Evolutionary conservation across 495 filamentous ascomycete species (phyloP).

Genomic region (Aspergillus sclerotiicarbonarius): DNA sequence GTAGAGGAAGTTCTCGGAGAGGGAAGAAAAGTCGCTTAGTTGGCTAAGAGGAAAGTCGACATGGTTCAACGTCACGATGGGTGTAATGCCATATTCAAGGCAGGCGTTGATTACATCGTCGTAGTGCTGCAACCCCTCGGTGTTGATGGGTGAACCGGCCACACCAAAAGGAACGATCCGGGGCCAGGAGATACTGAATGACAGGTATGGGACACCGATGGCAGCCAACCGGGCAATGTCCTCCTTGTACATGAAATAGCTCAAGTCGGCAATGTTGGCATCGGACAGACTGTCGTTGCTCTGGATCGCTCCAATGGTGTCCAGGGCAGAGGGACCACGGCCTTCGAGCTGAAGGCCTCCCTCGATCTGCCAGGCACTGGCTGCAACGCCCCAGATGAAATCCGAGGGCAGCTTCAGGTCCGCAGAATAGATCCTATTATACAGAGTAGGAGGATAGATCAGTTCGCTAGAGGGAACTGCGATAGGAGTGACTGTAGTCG

Average conservation of each 20-base stretch:
- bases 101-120: constrained; percentile 45
- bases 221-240: constrained; percentile 47
- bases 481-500: constrained; percentile 34
- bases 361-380: constrained; percentile 50
- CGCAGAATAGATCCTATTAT: constrained; percentile 27
- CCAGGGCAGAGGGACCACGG: constrained; percentile 35
- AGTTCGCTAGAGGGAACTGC: constrained; percentile 34
- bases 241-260: constrained; percentile 53
- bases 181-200: constrained; percentile 45
- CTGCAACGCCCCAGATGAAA: constrained; percentile 53
- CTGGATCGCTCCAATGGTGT: constrained; percentile 26
- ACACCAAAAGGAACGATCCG: constrained; percentile 45
- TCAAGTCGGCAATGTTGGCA: constrained; percentile 43
- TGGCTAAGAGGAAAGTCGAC: constrained; percentile 40
- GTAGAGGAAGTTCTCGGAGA: constrained; percentile 36
- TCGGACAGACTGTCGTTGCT: neutral
- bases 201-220: constrained; percentile 50
- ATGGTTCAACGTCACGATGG: constrained; percentile 43
- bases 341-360: constrained; percentile 45
- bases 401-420: constrained; percentile 39
- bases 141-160: constrained; percentile 43
- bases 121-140: constrained; percentile 45
- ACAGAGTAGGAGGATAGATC: constrained; percentile 32
- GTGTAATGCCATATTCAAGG: constrained; percentile 40
- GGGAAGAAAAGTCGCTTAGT: constrained; percentile 27